Percentiles rank a stretch among this genome's conserved stretches.
phyloP scores from a whole-genome alignment of 2,329 filamentous ascomycete species.

The Aschersonia sp. region DNA sequence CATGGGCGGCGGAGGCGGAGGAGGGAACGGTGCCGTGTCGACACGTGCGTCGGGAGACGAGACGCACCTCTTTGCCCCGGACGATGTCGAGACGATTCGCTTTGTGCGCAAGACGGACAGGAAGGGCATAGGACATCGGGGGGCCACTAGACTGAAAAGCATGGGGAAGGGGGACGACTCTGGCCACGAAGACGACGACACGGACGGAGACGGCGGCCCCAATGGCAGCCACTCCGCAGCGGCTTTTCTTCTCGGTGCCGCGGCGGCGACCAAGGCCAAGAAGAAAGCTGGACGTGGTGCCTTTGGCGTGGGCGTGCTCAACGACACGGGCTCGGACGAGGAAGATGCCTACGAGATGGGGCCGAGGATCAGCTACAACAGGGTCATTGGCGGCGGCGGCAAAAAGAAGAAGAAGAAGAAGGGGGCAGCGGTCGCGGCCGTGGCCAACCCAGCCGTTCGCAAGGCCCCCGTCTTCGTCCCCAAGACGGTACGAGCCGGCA shows the following conservation, averaged over 20 bases:
- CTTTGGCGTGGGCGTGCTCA: conserved; percentile 78
- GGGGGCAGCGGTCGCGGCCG: conserved; percentile 37
- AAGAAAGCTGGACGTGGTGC: conserved; percentile 35
- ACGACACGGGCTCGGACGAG: conserved; percentile 88
- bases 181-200: conserved; percentile 26
- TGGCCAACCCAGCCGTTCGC: conserved; percentile 48
- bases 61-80: conserved; percentile 70
- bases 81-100: conserved; percentile 56
- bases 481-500: conserved; percentile 26
- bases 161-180: conserved; percentile 13
- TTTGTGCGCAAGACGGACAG: conserved; percentile 52
- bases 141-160: conserved; percentile 35
- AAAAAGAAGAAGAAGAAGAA: conserved; percentile 37
- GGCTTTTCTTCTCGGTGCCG: not conserved
- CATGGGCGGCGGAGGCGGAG: conserved; percentile 18
- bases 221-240: not conserved
- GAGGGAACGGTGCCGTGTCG: conserved; percentile 10
- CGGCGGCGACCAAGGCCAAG: conserved; percentile 1
- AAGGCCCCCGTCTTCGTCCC: conserved; percentile 63
- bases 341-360: conserved; percentile 91
- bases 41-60: conserved; percentile 17
- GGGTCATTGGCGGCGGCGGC: conserved; percentile 57
- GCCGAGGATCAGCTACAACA: conserved; percentile 78
- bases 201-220: conserved; percentile 17
- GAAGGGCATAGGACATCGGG: conserved; percentile 55